Evolutionary conservation across 148 eudicot species (phyloP).

Genomic region (Camellia granthamiana): DNA sequence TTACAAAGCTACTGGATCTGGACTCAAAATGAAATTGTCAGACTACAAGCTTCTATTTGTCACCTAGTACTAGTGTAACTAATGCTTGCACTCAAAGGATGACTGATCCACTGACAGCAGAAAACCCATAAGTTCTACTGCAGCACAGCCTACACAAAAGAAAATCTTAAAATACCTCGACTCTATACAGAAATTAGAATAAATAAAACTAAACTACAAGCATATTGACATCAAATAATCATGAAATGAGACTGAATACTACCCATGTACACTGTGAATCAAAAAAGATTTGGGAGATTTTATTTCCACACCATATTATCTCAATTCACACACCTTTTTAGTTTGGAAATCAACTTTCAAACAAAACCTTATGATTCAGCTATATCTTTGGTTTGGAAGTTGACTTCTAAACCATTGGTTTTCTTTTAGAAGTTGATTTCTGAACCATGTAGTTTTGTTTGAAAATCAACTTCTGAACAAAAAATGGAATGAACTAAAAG

Average conservation of each 20-base stretch:
- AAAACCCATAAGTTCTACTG: neutral
- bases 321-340: too few species aligned
- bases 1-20: neutral
- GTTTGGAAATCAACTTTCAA: too few species aligned
- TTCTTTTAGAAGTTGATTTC: too few species aligned
- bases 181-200: neutral
- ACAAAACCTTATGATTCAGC: too few species aligned
- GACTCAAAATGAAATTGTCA: neutral
- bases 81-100: neutral
- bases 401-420: too few species aligned
- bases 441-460: too few species aligned
- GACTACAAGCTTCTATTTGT: neutral
- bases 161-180: neutral
- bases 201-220: neutral
- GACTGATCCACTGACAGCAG: neutral
- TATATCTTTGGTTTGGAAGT: too few species aligned
- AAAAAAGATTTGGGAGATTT: neutral
- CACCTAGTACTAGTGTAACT: neutral
- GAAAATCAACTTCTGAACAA: too few species aligned
- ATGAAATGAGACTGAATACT: neutral
- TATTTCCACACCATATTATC: too few species aligned
- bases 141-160: neutral
- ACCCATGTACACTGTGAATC: neutral
- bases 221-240: neutral
- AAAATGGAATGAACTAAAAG: too few species aligned